These are phyloP conservation scores for Globisporangium spiculum DNA, from an alignment of 352 stramenopile genomes.

Conservation along the genomic window DNA sequence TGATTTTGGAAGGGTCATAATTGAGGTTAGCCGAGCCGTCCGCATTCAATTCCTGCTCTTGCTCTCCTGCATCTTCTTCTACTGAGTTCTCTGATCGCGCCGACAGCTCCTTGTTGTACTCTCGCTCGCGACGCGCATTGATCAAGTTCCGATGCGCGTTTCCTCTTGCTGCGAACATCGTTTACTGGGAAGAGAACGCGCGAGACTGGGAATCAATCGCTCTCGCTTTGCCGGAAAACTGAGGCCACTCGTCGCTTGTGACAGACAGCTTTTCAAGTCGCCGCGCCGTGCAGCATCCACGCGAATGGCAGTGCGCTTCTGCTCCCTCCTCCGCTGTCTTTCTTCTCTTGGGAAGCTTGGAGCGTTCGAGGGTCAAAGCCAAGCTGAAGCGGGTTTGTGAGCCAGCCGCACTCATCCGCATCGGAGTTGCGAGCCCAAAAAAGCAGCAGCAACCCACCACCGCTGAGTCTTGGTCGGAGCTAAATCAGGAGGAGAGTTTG, in stretches of 20 bases:
- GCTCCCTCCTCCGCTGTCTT: neutral
- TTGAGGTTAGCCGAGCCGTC: neutral
- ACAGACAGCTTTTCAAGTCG: neutral
- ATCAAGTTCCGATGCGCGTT: constrained; percentile 23
- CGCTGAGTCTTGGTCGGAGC: neutral
- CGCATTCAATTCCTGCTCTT: constrained; percentile 18
- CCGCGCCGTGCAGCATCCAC: constrained; percentile 4
- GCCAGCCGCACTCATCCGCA: neutral
- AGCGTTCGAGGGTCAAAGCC: neutral
- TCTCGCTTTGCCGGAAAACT: neutral
- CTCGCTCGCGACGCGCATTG: constrained; percentile 17
- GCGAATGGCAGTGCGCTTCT: neutral
- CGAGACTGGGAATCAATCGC: neutral
- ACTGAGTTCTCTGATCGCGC: constrained; percentile 9
- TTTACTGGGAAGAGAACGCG: neutral
- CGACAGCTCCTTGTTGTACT: constrained; percentile 12
- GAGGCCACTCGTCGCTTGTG: neutral
- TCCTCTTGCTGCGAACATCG: constrained; percentile 28
- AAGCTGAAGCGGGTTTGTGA: neutral
- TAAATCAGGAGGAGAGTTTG: neutral
- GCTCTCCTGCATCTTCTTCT: constrained; percentile 19
- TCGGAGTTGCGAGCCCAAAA: constrained; percentile 1
- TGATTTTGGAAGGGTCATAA: neutral
- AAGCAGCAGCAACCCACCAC: neutral
- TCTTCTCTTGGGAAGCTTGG: neutral